phyloP scores from a whole-genome alignment of 257 asterid species.

The Knoxia roxburghii region DNA sequence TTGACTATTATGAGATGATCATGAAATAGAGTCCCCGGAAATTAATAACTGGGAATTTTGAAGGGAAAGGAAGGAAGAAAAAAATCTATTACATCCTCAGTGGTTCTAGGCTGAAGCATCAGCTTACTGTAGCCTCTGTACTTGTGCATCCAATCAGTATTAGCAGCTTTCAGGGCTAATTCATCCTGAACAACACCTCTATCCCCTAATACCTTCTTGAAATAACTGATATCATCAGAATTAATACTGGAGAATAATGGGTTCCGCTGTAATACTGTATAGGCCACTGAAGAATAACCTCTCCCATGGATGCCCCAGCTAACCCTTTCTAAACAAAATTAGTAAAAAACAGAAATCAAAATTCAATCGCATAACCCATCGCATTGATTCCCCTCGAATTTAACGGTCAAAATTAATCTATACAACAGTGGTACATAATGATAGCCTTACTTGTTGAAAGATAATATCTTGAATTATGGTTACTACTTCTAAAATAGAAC shows the following conservation, averaged over 20 bases:
- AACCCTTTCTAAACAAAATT: constrained; percentile 20
- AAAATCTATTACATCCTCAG: constrained; percentile 55
- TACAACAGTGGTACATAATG: background rate
- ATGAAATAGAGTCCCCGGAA: background rate
- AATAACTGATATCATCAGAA: constrained; percentile 64
- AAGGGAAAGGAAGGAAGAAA: background rate
- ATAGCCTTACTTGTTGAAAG: constrained; percentile 39
- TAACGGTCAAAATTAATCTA: background rate
- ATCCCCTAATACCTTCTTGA: constrained; percentile 71
- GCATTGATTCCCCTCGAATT: background rate
- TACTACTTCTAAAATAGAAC: constrained; percentile 18
- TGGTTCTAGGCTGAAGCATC: constrained; percentile 69
- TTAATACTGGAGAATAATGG: constrained; percentile 51
- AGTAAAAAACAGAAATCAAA: background rate
- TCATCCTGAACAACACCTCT: constrained; percentile 79
- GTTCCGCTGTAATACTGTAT: constrained; percentile 44
- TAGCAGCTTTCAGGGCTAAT: constrained; percentile 69
- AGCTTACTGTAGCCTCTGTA: constrained; percentile 85
- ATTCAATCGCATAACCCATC: background rate
- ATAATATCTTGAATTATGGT: constrained; percentile 19
- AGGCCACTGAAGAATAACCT: constrained; percentile 44
- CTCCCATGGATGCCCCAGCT: constrained; percentile 32
- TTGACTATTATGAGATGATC: background rate
- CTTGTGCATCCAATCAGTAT: constrained; percentile 91
- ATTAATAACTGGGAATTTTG: background rate